Evolutionary conservation across 2,329 filamentous ascomycete genomes (phyloP).

Genomic region (Zasmidium citrigriseum): DNA sequence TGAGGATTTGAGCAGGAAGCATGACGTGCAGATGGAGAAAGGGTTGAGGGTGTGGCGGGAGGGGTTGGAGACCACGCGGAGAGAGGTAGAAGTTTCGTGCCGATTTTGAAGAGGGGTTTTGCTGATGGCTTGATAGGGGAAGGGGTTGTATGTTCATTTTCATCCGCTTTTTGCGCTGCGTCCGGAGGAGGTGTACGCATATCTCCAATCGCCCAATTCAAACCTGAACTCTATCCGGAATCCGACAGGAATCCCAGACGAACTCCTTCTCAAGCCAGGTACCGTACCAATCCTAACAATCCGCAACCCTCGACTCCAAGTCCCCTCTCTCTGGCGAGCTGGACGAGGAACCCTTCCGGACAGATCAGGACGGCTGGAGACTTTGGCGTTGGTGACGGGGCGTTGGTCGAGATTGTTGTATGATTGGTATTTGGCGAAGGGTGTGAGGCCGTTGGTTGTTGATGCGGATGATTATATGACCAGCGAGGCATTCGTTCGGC

Average conservation of each 20-base stretch:
- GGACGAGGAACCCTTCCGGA: background rate
- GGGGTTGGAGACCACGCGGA: background rate
- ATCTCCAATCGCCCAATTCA: background rate
- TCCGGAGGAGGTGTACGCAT: background rate
- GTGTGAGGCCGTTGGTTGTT: conserved; percentile 33
- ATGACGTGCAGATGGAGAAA: background rate
- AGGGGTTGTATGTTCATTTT: background rate
- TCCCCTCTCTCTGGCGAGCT: conserved; percentile 8
- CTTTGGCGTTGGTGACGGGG: background rate
- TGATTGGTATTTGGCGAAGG: conserved; percentile 35
- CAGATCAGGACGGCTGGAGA: background rate
- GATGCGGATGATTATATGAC: conserved; percentile 44
- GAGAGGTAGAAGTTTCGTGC: background rate
- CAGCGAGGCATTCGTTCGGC: conserved; percentile 29
- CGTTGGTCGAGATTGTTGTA: conserved; percentile 37
- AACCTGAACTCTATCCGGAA: background rate
- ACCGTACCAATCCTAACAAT: conserved; percentile 27
- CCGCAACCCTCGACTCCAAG: conserved; percentile 40
- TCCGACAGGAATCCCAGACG: conserved; percentile 38
- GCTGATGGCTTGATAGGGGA: background rate
- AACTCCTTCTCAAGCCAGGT: conserved; percentile 33
- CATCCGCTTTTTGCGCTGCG: background rate
- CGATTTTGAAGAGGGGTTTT: background rate
- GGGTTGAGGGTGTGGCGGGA: background rate
- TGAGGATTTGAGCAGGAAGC: background rate